Base-by-base conservation (phyloP, 345 rosid genomes). In the Corymbia maculata region DNA sequence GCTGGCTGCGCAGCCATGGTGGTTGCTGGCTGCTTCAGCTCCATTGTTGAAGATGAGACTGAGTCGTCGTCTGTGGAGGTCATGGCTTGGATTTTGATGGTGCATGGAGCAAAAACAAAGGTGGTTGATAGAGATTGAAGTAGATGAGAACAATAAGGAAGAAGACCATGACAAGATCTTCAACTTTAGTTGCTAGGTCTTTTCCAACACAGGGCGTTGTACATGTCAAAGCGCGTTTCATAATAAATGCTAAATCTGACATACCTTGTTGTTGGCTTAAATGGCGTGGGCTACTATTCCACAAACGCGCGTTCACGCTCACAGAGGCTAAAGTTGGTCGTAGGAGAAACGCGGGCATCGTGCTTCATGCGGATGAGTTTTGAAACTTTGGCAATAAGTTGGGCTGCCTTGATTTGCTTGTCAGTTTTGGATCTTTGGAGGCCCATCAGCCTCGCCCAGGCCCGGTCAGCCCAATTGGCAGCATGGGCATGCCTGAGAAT, bases 331-430 rank as follows among this genome's bases (percentile, higher is more conserved):
- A 30, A 66, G 30, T 15, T 14, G 44, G 1, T 4, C 2, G 5
- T 30, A 2, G 79, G 79, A 66, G 44, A 21, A 30, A 13, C 42
- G 79, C 42, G 19, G 13, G 75, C 79, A 30, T 30, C 79, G 30
- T 7, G 11, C 79, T 30, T 32, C 13, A 16, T 17, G 11, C 22
- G 12, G 79, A 32, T 4, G 79, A 68, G 79, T 57, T 32, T 68
- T 2, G 21, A 10, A 68, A 68, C 32, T 68, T 68, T 1, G 44
- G 36, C 16, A 6, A 0, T 1, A 1, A 4, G 8, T 8, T 6
- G 70, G 70, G 36, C 32, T n/a, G 17, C 32, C 1, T n/a, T n/a
- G n/a, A n/a, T n/a, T n/a, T n/a, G n/a, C n/a, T n/a, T n/a, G n/a
- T 57, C 61, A 9, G 22, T 55, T 10, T 55, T 5, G 28, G 28